Conservation (phyloP, 345 rosid species). For the Mangifera indica region DNA sequence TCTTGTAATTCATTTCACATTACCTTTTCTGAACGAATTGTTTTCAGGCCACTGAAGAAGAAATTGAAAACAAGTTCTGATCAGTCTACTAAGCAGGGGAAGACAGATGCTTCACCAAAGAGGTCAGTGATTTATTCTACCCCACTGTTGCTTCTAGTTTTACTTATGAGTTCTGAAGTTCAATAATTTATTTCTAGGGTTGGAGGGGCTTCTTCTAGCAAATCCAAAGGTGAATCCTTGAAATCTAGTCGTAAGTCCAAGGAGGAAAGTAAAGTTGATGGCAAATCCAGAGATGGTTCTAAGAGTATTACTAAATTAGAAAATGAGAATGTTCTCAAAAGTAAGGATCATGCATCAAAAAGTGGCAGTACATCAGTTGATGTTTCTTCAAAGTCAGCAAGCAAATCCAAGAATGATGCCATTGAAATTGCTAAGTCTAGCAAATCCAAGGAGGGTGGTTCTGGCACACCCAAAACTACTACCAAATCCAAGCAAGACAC, state of each 20-base stretch:
- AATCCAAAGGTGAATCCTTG: conserved; percentile 35
- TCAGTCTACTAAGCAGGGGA: conserved; percentile 41
- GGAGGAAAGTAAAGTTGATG: conserved; percentile 40
- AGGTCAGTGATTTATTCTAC: conserved; percentile 43
- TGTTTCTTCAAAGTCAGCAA: conserved; percentile 26
- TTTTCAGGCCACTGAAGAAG: conserved; percentile 70
- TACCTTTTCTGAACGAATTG: conserved; percentile 2
- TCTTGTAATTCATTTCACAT: not conserved
- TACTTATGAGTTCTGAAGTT: conserved; percentile 22
- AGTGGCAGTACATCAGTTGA: conserved; percentile 44
- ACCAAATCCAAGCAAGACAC: conserved; percentile 39
- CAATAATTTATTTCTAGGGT: conserved; percentile 41
- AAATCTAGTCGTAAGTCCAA: conserved; percentile 35
- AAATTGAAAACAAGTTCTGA: conserved; percentile 45
- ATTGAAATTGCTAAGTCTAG: no score
- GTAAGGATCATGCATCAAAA: conserved; percentile 45
- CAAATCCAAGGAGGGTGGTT: conserved; percentile 42
- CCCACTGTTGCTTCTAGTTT: not conserved
- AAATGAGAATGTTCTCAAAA: conserved; percentile 36
- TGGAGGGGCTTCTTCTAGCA: conserved; percentile 61
- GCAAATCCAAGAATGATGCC: no score
- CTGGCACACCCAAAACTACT: conserved; percentile 34
- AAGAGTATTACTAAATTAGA: conserved; percentile 39
- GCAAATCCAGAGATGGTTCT: conserved; percentile 43
- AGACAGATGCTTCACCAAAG: conserved; percentile 45